These are phyloP conservation scores for Verticillium albo-atrum DNA, from an alignment of 2,329 filamentous ascomycete genomes.

Conservation along the genomic window DNA sequence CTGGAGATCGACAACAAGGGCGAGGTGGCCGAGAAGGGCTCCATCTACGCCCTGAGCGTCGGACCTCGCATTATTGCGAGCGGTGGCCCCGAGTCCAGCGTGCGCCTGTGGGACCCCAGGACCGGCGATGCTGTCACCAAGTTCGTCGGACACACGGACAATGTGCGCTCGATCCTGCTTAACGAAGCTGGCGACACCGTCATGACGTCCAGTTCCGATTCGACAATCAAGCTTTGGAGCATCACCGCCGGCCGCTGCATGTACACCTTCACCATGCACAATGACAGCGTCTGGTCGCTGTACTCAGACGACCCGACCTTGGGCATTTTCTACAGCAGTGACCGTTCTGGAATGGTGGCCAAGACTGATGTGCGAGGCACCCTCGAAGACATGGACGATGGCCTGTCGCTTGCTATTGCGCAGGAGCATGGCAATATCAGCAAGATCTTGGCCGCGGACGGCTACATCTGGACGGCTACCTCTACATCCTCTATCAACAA, in stretches of 20 bases:
- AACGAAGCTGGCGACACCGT: conserved; percentile 86
- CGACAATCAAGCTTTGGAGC: conserved; percentile 98
- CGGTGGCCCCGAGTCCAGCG: conserved; percentile 89
- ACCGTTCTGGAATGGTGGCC: conserved; percentile 87
- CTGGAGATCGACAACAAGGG: conserved; percentile 82
- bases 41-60: conserved; percentile 84
- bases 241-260: conserved; percentile 92
- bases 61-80: conserved; percentile 80
- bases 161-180: conserved; percentile 84
- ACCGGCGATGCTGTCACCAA: conserved; percentile 90
- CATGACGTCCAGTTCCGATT: conserved; percentile 90
- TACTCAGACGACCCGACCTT: conserved; percentile 84
- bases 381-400: conserved; percentile 69
- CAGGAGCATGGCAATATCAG: conserved; percentile 84
- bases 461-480: conserved; percentile 86
- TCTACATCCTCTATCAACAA: conserved; percentile 88
- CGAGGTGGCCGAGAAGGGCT: conserved; percentile 84
- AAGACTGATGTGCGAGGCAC: conserved; percentile 86
- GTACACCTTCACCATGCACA: conserved; percentile 98
- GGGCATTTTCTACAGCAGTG: conserved; percentile 89
- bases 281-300: conserved; percentile 94
- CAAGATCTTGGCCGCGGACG: conserved; percentile 63
- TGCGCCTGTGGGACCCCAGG: conserved; percentile 86
- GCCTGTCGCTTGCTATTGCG: conserved; percentile 82
- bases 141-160: conserved; percentile 94